These are phyloP conservation scores for Thelonectria blattea DNA, from an alignment of 2,329 filamentous ascomycete genomes.

Conservation along the genomic window DNA sequence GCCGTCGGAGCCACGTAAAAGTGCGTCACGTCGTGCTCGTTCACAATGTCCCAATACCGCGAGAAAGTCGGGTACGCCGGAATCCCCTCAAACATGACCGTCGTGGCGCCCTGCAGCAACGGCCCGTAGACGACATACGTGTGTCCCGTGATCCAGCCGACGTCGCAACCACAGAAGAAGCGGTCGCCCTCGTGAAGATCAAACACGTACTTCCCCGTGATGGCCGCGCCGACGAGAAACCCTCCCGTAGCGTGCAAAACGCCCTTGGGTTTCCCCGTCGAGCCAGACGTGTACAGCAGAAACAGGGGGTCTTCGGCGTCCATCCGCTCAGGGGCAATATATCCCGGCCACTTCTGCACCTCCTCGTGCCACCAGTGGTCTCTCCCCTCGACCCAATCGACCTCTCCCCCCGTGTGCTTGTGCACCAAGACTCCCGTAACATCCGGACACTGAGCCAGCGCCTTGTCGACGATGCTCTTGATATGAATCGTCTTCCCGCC, in stretches of 20 bases:
- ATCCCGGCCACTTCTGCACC: conserved; percentile 88
- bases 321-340: conserved; percentile 83
- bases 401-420: conserved; percentile 86
- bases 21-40: conserved; percentile 87
- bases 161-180: conserved; percentile 94
- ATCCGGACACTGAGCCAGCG: conserved; percentile 78
- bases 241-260: conserved; percentile 93
- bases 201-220: conserved; percentile 95
- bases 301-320: conserved; percentile 92
- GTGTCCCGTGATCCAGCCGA: conserved; percentile 96
- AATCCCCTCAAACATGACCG: conserved; percentile 93
- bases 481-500: conserved; percentile 92
- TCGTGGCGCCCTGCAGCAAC: conserved; percentile 83
- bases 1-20: conserved; percentile 96
- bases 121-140: conserved; percentile 96
- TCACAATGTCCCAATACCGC: conserved; percentile 94
- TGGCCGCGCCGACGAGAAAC: conserved; percentile 84
- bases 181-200: conserved; percentile 88
- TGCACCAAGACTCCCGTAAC: conserved; percentile 83
- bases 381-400: conserved; percentile 82
- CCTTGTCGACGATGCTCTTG: conserved; percentile 96
- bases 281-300: conserved; percentile 92
- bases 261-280: conserved; percentile 95
- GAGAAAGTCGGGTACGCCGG: conserved; percentile 93
- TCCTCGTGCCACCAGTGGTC: conserved; percentile 98